Evolutionary conservation across 805 yeast genomes (phyloP), one percentile per base, ranked within the genome.

Genomic region (Clavispora phyllophila): DNA sequence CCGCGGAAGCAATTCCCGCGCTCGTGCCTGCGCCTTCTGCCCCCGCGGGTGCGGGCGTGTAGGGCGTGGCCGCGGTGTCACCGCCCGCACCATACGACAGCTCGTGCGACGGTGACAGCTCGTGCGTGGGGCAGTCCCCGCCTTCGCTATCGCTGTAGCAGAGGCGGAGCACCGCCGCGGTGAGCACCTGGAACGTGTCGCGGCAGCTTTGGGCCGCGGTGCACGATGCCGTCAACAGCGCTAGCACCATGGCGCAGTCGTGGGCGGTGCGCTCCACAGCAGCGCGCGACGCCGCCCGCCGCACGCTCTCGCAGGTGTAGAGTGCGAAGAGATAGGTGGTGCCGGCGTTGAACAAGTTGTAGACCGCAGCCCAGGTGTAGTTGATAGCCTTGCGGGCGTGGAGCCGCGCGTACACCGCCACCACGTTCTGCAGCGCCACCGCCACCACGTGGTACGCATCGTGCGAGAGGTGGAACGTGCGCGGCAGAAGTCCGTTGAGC

Each of bases 331-430:
- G 66, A 52, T 80, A 88, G 1, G 96, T 84, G 22, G 91, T 84
- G 0, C 95, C 95, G 0, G 96, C 90, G 84, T 86, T 83, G 58
- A 87, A 87, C 41, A 87, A 67, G 57, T 87, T 88, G 60, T 88
- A 95, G 3, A 87, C 90, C 0, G 95, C 93, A 2, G 89, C 90
- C 96, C 96, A 89, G 0, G 96, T 87, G 61, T 86, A 89, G 60
- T 87, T 87, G 46, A 88, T 73, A 37, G 77, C 69, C 52, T 76
- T 76, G 23, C 71, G 71, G n/a, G 67, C 60, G 50, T 75, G 76
- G 29, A 89, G 63, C 40, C 75, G 76, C 39, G 74, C 66, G 58
- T 86, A 89, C 24, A 81, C 74, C 26, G 70, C 65, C 41, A 88
- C 82, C 27, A 87, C 75, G 35, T 82, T 83, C 50, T 75, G 76